Percentiles rank a stretch among this genome's conserved stretches.
Evolutionary conservation across 257 asterid species (phyloP).

Genomic region (Plectranthus barbatus): DNA sequence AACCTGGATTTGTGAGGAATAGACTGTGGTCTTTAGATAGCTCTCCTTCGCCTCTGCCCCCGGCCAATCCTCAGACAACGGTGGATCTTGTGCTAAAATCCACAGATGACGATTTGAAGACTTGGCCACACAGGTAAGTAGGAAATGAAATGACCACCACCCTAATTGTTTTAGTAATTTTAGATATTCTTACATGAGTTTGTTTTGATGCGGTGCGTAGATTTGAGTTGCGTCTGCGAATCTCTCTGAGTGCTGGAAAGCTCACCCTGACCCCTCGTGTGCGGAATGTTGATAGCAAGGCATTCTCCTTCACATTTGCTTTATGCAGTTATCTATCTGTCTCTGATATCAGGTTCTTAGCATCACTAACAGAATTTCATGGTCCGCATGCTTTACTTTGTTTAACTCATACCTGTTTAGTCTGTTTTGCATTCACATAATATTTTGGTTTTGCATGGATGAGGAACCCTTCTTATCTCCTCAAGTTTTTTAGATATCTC

Average conservation of each 20-base stretch:
- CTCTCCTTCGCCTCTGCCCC: conserved; percentile 65
- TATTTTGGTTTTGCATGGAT: neutral
- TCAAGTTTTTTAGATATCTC: conserved; percentile 15
- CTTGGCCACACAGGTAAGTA: conserved; percentile 71
- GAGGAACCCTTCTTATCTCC: conserved; percentile 3
- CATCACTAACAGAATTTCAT: conserved; percentile 4
- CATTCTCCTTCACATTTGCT: conserved; percentile 63
- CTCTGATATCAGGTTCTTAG: conserved; percentile 67
- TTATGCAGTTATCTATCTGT: conserved; percentile 65
- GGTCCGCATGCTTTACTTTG: neutral
- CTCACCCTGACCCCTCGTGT: conserved; percentile 70
- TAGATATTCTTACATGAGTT: neutral
- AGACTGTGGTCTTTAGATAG: conserved; percentile 65
- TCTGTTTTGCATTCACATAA: neutral
- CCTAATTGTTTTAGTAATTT: neutral
- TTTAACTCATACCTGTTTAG: neutral
- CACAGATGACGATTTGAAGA: conserved; percentile 77
- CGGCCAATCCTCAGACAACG: conserved; percentile 48
- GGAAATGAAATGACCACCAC: neutral
- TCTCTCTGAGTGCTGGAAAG: conserved; percentile 58
- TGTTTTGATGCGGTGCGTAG: conserved; percentile 35
- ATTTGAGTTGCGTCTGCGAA: conserved; percentile 70
- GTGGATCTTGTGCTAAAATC: conserved; percentile 67
- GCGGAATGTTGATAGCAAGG: conserved; percentile 62
- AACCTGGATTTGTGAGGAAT: conserved; percentile 71